Conservation (phyloP, 2,329 filamentous ascomycete genomes). For the Onygenales sp. region DNA sequence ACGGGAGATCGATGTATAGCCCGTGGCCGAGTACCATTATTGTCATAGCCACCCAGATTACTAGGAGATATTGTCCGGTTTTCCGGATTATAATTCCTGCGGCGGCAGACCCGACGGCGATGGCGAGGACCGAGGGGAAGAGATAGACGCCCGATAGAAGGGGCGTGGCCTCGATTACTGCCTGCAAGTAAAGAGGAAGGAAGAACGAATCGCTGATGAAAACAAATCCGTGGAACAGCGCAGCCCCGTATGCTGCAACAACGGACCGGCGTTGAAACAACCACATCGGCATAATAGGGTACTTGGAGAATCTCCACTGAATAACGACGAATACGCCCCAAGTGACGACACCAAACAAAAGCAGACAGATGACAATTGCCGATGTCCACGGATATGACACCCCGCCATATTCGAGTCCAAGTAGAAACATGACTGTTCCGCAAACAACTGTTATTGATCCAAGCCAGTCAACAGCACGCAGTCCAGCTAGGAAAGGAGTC, state of each 20-base stretch:
- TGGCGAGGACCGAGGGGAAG: slow-evolving; percentile 57
- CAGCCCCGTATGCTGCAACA: slow-evolving; percentile 53
- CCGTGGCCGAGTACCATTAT: slow-evolving; percentile 57
- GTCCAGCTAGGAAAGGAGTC: slow-evolving; percentile 47
- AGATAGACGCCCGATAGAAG: slow-evolving; percentile 65
- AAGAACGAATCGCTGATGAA: slow-evolving; percentile 73
- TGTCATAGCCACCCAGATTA: slow-evolving; percentile 50
- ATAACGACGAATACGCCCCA: slow-evolving; percentile 59
- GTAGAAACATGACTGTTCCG: slow-evolving; percentile 73
- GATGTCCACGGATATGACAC: slow-evolving; percentile 65
- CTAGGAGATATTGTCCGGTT: slow-evolving; percentile 54
- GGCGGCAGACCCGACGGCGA: slow-evolving; percentile 52
- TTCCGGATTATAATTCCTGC: slow-evolving; percentile 63
- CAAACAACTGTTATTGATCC: slow-evolving; percentile 57
- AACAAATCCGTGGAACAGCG: slow-evolving; percentile 64
- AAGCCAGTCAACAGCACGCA: slow-evolving; percentile 54
- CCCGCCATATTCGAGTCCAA: slow-evolving; percentile 77
- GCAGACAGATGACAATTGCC: slow-evolving; percentile 63
- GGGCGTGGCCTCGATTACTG: slow-evolving; percentile 57
- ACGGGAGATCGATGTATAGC: slow-evolving; percentile 50
- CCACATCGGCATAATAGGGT: slow-evolving; percentile 65
- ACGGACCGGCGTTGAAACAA: slow-evolving; percentile 61
- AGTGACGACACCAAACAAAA: slow-evolving; percentile 60
- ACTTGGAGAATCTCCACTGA: slow-evolving; percentile 63
- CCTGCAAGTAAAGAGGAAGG: slow-evolving; percentile 75